phyloP scores from a whole-genome alignment of 78 protist species.

The Pelomyxa schiedti region DNA sequence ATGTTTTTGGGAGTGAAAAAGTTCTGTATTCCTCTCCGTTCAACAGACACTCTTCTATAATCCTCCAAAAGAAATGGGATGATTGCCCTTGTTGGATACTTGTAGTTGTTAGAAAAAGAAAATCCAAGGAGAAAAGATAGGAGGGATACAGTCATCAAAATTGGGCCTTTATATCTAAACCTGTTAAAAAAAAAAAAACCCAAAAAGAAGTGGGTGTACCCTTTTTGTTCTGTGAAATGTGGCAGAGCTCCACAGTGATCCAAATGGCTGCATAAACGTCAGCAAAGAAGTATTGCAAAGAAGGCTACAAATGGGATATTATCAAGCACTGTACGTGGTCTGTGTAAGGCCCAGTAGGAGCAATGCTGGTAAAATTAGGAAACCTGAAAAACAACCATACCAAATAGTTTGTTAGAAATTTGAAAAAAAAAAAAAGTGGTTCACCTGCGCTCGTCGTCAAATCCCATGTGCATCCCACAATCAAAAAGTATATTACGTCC shows the following conservation, averaged over 20 bases:
- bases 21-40: slow-evolving; percentile 53
- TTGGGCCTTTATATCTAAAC: slow-evolving; percentile 80
- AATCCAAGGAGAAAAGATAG: not conserved
- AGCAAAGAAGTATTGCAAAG: not conserved
- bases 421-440: too few relatives aligned
- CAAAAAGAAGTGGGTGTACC: too few relatives aligned
- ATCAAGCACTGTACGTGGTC: slow-evolving; percentile 48
- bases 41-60: slow-evolving; percentile 60
- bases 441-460: slow-evolving; percentile 72
- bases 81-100: slow-evolving; percentile 86
- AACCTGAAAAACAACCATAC: too few relatives aligned
- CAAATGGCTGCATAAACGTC: slow-evolving; percentile 58
- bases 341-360: slow-evolving; percentile 42
- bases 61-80: slow-evolving; percentile 85
- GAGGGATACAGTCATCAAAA: slow-evolving; percentile 71
- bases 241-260: slow-evolving; percentile 98
- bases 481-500: slow-evolving; percentile 79
- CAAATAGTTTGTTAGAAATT: too few relatives aligned
- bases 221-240: slow-evolving; percentile 72
- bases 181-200: not conserved
- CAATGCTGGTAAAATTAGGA: slow-evolving; percentile 80
- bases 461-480: slow-evolving; percentile 98
- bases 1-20: slow-evolving; percentile 76
- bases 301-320: slow-evolving; percentile 62
- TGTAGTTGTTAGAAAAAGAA: not conserved